Base-by-base conservation (phyloP, 371 early-diverging fungal genomes). In the Mortierella sp. region DNA sequence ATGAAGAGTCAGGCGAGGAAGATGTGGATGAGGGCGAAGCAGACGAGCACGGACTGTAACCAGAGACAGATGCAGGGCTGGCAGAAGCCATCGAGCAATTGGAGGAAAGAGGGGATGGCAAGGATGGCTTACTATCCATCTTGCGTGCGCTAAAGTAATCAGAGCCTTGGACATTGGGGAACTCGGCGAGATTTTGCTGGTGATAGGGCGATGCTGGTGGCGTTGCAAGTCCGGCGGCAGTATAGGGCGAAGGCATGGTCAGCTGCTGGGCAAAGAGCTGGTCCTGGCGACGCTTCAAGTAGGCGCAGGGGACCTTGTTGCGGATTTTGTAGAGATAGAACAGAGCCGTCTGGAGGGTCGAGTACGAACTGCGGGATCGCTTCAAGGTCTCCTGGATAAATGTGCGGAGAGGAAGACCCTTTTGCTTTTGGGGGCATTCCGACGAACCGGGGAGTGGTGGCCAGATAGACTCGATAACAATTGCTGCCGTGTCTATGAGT, bases 301-400 rank as follows among this genome's bases (percentile, higher is more conserved):
- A 84, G 21, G 76, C 72, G 24, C 74, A 68, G 19, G 84, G 84
- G 75, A 84, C 84, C 70, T 84, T 80, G 73, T 82, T 88, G 52
- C 79, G 83, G 70, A 77, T 79, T 77, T 89, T 84, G 79, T 90
- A 91, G 19, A 95, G 88, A 78, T 94, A 95, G 70, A 93, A 92
- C 31, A 95, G 82, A 6, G 94, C 90, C 52, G 94, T 90, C 86
- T 95, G 95, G n/a, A 96, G 89, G 44, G 95, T 95, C 9, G 94
- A 93, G 80, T 93, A 95, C 19, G 96, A 94, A 16, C 94, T 91
- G 73, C 92, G 91, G 24, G 95, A 94, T 55, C 95, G 92, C 73
- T 91, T 92, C 11, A 96, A 85, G 57, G 95, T 92, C 78, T 95
- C 95, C 47, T 92, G 91, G 73, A 96, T 93, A 72, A 91, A 95